Percentiles rank a stretch among this genome's conserved stretches.
Conservation (phyloP, 73 alveolate genomes). For the Halteria grandinella region DNA sequence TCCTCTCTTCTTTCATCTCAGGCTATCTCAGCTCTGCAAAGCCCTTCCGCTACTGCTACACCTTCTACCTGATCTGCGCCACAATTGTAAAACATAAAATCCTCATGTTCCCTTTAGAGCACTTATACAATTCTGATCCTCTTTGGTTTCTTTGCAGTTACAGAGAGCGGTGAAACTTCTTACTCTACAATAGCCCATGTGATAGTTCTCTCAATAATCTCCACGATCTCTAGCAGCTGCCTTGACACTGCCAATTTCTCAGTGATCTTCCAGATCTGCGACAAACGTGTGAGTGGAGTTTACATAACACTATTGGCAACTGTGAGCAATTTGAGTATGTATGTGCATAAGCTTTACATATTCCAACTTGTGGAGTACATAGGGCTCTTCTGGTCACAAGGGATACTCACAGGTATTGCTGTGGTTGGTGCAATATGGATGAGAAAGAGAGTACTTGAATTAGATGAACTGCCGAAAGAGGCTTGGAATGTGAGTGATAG, state of each 20-base stretch:
- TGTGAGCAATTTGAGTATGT: conserved; percentile 4
- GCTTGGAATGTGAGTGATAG: not conserved
- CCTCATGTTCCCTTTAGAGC: not conserved
- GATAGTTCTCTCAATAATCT: not conserved
- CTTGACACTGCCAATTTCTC: not conserved
- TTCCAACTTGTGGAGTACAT: conserved; percentile 29
- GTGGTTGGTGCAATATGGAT: not conserved
- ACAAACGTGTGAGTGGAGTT: conserved; percentile 16
- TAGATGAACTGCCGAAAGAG: conserved; percentile 25
- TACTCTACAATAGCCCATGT: not conserved
- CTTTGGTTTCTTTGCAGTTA: not conserved
- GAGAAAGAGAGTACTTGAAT: not conserved
- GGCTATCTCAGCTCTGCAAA: conserved; percentile 1
- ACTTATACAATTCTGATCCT: not conserved
- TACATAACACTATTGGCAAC: conserved; percentile 55
- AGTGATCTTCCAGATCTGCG: conserved; percentile 14
- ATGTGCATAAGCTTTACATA: conserved; percentile 31
- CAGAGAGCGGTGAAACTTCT: not conserved
- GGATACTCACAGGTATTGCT: not conserved
- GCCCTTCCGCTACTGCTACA: not conserved
- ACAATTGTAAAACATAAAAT: not conserved
- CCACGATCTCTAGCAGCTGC: not conserved
- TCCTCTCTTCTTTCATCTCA: not conserved
- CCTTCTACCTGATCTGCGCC: not conserved
- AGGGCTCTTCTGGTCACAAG: conserved; percentile 43